Evolutionary conservation across 257 asterid species (phyloP), one percentile per base, ranked within the genome.

Genomic region (Dorcoceras hygrometricum): DNA sequence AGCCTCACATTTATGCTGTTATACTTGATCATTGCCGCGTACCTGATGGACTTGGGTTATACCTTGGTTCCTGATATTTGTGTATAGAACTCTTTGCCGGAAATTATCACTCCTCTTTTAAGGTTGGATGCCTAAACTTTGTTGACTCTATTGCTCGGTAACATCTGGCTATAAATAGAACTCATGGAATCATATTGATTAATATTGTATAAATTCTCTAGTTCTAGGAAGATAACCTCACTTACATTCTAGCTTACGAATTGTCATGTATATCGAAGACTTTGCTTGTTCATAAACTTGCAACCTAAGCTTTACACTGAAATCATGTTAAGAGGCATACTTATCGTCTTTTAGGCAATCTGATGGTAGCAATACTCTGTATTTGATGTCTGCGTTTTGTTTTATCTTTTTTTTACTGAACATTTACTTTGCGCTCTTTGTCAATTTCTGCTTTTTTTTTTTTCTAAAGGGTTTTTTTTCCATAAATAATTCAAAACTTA

Each of bases 71-170:
- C 58, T 56, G 51, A 51, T 43, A 31, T 32, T 72, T 66, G 56
- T 36, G 18, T 59, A 34, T 59, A 51, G n/a, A 36, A 50, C 63
- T 69, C 46, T 66, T 56, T 51, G 48, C 63, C 58, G 66, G 10
- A 34, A 36, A 31, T 18, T 11, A 48, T 58, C 39, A 25, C n/a
- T 67, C 46, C 28, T 28, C 57, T 18, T 58, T 24, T 63, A 46
- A 5, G 4, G 32, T 50, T 66, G 8, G 22, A 26, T 62, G 22
- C 20, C 22, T 16, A 2, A 46, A 16, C 22, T 16, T 46, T 16
- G 18, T 46, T 5, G 54, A 46, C 8, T 46, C 53, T 1, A 18
- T 8, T 46, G 20, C 25, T n/a, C 26, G 57, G 59, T 72, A 36
- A 60, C 63, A 31, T 34, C 20, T 20, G 28, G 31, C 39, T 62